Conservation (phyloP, 2,329 filamentous ascomycete genomes). For the Aureobasidium sp. region DNA sequence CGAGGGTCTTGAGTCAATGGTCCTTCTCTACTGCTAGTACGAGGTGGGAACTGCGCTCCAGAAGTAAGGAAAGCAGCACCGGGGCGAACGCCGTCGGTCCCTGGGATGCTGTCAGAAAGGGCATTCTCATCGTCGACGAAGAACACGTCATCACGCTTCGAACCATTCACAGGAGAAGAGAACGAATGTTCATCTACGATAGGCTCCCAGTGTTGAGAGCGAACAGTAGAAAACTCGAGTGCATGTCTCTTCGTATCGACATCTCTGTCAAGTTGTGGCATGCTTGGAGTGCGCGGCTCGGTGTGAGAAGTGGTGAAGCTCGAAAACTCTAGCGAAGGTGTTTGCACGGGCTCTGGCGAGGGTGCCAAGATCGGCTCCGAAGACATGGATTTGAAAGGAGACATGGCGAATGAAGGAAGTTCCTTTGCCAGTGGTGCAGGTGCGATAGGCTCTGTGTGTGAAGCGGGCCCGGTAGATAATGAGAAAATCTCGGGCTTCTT, state of each 20-base stretch:
- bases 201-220: conserved; percentile 34
- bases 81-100: conserved; percentile 5
- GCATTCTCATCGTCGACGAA: background rate
- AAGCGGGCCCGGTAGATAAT: conserved; percentile 1
- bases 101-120: background rate
- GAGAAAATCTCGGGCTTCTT: background rate
- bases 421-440: background rate
- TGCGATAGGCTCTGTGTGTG: conserved; percentile 13
- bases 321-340: conserved; percentile 16
- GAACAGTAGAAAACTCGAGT: conserved; percentile 36
- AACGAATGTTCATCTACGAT: conserved; percentile 2
- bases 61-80: conserved; percentile 8
- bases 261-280: background rate
- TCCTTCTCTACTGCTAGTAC: conserved; percentile 6
- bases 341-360: background rate
- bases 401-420: background rate
- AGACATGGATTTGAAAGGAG: conserved; percentile 1
- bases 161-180: background rate
- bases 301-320: conserved; percentile 15
- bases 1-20: conserved; percentile 12
- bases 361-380: background rate
- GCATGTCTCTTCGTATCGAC: background rate
- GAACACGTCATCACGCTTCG: background rate
- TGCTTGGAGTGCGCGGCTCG: conserved; percentile 10
- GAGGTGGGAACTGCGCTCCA: background rate